phyloP scores from a whole-genome alignment of 2,329 filamentous ascomycete species.

The Colletotrichum destructivum region DNA sequence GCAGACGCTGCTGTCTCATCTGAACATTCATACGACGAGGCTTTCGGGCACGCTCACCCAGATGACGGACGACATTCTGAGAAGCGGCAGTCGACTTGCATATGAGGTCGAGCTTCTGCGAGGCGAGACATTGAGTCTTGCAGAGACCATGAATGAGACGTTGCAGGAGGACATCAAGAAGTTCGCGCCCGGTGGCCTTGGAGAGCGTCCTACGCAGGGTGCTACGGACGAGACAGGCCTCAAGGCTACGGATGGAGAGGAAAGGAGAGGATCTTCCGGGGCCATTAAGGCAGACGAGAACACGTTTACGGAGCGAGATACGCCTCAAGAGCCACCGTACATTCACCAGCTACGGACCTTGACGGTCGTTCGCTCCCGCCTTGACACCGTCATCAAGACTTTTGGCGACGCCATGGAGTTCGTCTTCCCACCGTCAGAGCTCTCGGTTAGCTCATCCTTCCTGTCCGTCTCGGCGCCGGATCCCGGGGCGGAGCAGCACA shows the following conservation, averaged over 20 bases:
- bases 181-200: slow-evolving; percentile 74
- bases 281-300: slow-evolving; percentile 22
- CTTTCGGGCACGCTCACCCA: slow-evolving; percentile 87
- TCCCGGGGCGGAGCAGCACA: slow-evolving; percentile 70
- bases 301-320: slow-evolving; percentile 41
- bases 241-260: slow-evolving; percentile 33
- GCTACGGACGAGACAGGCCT: slow-evolving; percentile 39
- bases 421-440: slow-evolving; percentile 88
- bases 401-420: slow-evolving; percentile 98
- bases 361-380: slow-evolving; percentile 83
- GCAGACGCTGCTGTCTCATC: slow-evolving; percentile 86
- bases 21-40: slow-evolving; percentile 89
- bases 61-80: slow-evolving; percentile 93
- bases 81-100: slow-evolving; percentile 87
- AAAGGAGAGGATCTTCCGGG: slow-evolving; percentile 26
- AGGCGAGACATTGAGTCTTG: slow-evolving; percentile 87
- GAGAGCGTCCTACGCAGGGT: slow-evolving; percentile 46
- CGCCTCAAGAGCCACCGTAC: slow-evolving; percentile 71
- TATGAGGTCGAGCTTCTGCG: slow-evolving; percentile 95
- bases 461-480: slow-evolving; percentile 92
- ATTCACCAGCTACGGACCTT: slow-evolving; percentile 87
- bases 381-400: slow-evolving; percentile 90
- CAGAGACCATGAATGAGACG: slow-evolving; percentile 82
- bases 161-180: slow-evolving; percentile 80
- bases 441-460: slow-evolving; percentile 87